These are phyloP conservation scores for Arabis alpina DNA, from an alignment of 345 rosid genomes.

Conservation along the genomic window DNA sequence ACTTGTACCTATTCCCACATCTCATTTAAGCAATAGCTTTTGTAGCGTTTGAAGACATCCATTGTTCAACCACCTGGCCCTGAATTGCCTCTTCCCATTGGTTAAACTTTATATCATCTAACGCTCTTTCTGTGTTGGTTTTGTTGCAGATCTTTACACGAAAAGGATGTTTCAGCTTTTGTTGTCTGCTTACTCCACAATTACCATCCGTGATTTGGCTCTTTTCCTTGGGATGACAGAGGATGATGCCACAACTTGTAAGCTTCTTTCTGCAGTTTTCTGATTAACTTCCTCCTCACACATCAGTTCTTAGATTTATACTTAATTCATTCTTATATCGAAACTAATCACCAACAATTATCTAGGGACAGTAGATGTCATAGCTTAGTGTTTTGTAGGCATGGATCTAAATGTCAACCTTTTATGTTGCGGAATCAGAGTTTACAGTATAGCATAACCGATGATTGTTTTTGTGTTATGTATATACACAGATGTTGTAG, in stretches of 20 bases:
- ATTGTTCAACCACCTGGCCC: not conserved
- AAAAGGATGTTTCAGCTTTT: slow-evolving; percentile 79
- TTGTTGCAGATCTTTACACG: slow-evolving; percentile 70
- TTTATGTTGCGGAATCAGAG: not conserved
- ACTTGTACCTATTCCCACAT: not conserved
- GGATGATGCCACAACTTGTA: slow-evolving; percentile 76
- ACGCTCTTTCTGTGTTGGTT: not conserved
- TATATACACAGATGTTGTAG: slow-evolving; percentile 61
- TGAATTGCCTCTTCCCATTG: not conserved
- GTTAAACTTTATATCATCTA: not conserved
- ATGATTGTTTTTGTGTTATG: not conserved
- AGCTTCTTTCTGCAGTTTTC: slow-evolving; percentile 43
- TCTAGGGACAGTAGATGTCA: not conserved
- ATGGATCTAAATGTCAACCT: slow-evolving; percentile 4
- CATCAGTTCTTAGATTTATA: not conserved
- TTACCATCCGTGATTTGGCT: slow-evolving; percentile 70
- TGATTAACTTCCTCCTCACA: slow-evolving; percentile 5
- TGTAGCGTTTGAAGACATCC: slow-evolving; percentile 1
- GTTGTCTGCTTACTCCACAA: slow-evolving; percentile 83
- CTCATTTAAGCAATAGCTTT: not conserved
- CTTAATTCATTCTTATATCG: not conserved
- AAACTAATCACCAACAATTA: not conserved
- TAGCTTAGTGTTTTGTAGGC: slow-evolving; percentile 4
- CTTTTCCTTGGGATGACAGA: slow-evolving; percentile 89
- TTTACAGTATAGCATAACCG: not conserved